Base-by-base conservation (phyloP, 148 eudicot species). In the Amaranthus cruentus region DNA sequence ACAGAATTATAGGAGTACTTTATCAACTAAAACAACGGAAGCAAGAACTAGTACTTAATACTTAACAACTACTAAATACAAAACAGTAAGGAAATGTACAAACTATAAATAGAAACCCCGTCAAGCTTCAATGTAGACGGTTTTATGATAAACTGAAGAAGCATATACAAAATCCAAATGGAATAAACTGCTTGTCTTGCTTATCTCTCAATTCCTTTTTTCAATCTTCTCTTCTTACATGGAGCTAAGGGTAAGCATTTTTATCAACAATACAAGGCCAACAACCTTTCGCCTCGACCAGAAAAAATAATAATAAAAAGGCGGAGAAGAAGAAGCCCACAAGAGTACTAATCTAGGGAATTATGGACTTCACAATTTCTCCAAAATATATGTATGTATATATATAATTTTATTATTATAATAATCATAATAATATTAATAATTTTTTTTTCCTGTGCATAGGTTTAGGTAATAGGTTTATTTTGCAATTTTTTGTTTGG, bases 151-250 rank as follows among this genome's bases (percentile, higher is more conserved):
- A 47, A 13, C 49, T 14, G 48, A 62, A 55, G 50, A 63, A 65
- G 14, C 71, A 80, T 80, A 53, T 80, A 80, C 82, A 75, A 64
- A 65, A 75, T 51, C 44, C 48, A 51, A 74, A 46, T 62, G 57
- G n/a, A 2, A 68, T 28, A 60, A 47, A 68, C 43, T 44, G 47
- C 46, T 28, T 21, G 55, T 64, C 47, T 55, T 47, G 52, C 44
- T 73, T 66, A 52, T 38, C 44, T 52, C 47, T 55, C 50, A 71
- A n/a, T 53, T 9, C 62, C 48, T 62, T 6, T 59, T 60, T 61
- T 72, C 9, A 51, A 59, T 78, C 61, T 38, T 56, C 66, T 78
- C 44, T 72, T 49, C 55, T 62, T 68, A 49, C 73, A 60, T 14
- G 63, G 38, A 46, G 59, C 66, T 42, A 18, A 42, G 73, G 44